A percentile compares a stretch with the other conserved stretches of the same genome.
These are phyloP conservation scores for Botrytis squamosa DNA, from an alignment of 2,329 filamentous ascomycete genomes.

Conservation along the genomic window DNA sequence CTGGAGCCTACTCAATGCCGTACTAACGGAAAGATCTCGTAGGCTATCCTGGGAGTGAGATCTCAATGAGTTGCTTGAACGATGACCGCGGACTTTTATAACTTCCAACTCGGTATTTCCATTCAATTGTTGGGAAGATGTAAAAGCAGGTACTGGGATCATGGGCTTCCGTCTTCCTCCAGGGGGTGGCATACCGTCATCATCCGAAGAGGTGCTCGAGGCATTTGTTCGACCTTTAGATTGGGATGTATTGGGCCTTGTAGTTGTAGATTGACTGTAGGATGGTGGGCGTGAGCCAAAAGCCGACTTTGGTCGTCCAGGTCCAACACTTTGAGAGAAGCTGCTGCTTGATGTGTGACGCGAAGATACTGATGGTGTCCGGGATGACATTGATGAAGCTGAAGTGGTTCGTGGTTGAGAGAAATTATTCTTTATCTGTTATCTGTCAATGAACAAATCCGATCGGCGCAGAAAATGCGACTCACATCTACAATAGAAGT, in stretches of 20 bases:
- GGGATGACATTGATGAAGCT: conserved; percentile 44
- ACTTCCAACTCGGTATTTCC: conserved; percentile 33
- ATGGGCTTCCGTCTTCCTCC: conserved; percentile 53
- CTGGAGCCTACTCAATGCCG: conserved; percentile 40
- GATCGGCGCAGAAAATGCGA: not conserved
- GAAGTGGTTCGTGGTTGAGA: conserved; percentile 25
- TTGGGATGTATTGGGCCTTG: conserved; percentile 44
- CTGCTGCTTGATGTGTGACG: conserved; percentile 47
- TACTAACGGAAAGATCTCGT: conserved; percentile 42
- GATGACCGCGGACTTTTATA: conserved; percentile 35
- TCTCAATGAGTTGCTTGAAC: conserved; percentile 34
- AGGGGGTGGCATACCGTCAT: conserved; percentile 31
- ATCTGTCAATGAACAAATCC: not conserved
- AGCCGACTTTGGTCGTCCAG: conserved; percentile 48
- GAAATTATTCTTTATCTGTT: conserved; percentile 12
- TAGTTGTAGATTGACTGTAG: conserved; percentile 48
- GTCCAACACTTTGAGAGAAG: conserved; percentile 58
- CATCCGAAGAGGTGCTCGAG: conserved; percentile 41
- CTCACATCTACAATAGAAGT: conserved; percentile 34
- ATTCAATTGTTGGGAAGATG: conserved; percentile 25
- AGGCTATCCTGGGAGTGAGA: conserved; percentile 27
- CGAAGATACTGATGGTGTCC: conserved; percentile 44
- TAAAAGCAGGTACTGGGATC: conserved; percentile 41
- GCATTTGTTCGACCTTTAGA: conserved; percentile 45
- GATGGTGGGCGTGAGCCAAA: conserved; percentile 47